phyloP scores from a whole-genome alignment of 2,329 filamentous ascomycete genomes.

The Xylaria hypoxylon region DNA sequence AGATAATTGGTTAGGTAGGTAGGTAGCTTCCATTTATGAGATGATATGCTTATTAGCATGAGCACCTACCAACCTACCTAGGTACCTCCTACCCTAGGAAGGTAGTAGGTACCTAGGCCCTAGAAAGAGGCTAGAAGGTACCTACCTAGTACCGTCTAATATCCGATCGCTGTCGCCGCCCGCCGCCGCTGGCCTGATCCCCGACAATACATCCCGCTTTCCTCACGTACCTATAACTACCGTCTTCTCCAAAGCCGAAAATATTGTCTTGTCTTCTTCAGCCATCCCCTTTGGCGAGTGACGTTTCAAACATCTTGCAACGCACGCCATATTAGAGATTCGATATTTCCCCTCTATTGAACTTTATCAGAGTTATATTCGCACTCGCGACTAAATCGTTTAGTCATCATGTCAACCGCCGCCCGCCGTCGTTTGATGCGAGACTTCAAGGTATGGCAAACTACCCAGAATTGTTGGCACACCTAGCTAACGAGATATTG shows the following conservation, averaged over 20 bases:
- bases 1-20: background rate
- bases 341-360: background rate
- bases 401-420: conserved; percentile 82
- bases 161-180: conserved; percentile 15
- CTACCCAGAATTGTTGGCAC: conserved; percentile 15
- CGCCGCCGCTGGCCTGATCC: conserved; percentile 18
- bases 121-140: no score
- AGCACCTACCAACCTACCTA: no score
- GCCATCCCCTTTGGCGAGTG: background rate
- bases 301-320: background rate
- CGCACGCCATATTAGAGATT: background rate
- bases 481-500: conserved; percentile 40
- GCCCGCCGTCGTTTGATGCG: conserved; percentile 97
- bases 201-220: conserved; percentile 25
- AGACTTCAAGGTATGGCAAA: conserved; percentile 86
- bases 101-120: no score
- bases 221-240: conserved; percentile 1
- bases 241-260: background rate
- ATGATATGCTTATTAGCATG: background rate
- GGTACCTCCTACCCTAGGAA: no score
- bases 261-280: background rate
- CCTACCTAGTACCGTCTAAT: no score
- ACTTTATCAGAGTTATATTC: background rate
- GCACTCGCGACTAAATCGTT: conserved; percentile 4
- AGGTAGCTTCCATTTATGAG: no score